phyloP scores from a whole-genome alignment of 1,139 yeast genomes.

The Blastobotrys buckinghamii region DNA sequence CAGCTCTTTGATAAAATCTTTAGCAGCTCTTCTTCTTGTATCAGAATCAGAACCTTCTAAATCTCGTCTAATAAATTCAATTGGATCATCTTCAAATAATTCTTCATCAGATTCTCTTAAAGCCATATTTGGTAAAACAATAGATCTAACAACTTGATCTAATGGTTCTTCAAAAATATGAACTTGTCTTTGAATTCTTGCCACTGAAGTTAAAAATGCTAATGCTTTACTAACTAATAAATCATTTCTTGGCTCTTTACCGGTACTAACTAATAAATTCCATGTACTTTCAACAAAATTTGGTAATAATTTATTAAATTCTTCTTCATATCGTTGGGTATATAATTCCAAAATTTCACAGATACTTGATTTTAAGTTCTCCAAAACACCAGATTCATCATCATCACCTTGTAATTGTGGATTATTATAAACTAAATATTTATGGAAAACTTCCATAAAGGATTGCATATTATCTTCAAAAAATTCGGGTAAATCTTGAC shows the following conservation, averaged over 20 bases:
- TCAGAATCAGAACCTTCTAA: constrained; percentile 93
- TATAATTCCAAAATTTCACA: constrained; percentile 82
- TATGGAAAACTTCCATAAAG: constrained; percentile 78
- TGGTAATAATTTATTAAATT: constrained; percentile 69
- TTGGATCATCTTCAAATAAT: constrained; percentile 93
- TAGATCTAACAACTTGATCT: constrained; percentile 71
- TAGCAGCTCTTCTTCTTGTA: constrained; percentile 84
- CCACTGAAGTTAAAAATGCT: constrained; percentile 75
- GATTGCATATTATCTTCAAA: constrained; percentile 82
- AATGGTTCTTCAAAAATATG: constrained; percentile 63
- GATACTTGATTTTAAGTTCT: constrained; percentile 73
- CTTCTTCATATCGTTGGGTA: constrained; percentile 87
- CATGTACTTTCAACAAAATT: constrained; percentile 79
- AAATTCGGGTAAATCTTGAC: constrained; percentile 97
- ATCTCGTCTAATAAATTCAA: constrained; percentile 85
- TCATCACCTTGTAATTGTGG: constrained; percentile 54
- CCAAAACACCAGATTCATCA: constrained; percentile 65
- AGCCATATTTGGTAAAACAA: constrained; percentile 81
- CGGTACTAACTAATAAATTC: constrained; percentile 63
- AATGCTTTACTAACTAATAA: constrained; percentile 76
- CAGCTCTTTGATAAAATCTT: constrained; percentile 83
- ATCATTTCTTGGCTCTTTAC: constrained; percentile 74
- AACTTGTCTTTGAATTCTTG: constrained; percentile 60
- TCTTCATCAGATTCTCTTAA: constrained; percentile 82
- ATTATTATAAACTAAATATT: constrained; percentile 61